A percentile compares a stretch with the other conserved stretches of the same genome.
These are phyloP conservation scores for Kwoniella bestiolae DNA, from an alignment of 768 basidiomycete species.

Conservation along the genomic window DNA sequence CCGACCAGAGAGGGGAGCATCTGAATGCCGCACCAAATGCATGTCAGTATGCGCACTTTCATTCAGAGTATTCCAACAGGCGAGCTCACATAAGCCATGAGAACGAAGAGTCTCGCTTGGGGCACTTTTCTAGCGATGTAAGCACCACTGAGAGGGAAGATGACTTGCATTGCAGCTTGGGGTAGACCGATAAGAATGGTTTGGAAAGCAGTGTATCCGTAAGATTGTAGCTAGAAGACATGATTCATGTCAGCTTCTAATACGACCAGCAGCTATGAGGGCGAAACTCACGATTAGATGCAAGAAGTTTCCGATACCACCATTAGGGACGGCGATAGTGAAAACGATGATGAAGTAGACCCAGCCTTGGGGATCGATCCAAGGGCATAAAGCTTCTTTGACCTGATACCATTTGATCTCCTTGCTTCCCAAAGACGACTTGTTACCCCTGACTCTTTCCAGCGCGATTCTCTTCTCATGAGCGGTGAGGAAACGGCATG, in stretches of 20 bases:
- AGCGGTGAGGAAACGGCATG: constrained; percentile 35
- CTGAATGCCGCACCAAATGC: not conserved
- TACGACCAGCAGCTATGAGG: not conserved
- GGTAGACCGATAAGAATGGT: constrained; percentile 45
- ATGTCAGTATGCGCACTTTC: too few species aligned
- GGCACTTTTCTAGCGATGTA: constrained; percentile 36
- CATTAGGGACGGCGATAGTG: constrained; percentile 37
- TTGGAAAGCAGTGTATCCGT: constrained; percentile 42
- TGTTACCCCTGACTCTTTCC: constrained; percentile 38
- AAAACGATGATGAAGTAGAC: constrained; percentile 34
- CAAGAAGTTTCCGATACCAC: constrained; percentile 41
- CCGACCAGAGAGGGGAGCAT: constrained; percentile 37
- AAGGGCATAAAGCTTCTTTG: constrained; percentile 35
- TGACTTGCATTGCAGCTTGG: constrained; percentile 40
- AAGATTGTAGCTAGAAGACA: constrained; percentile 27
- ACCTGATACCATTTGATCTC: constrained; percentile 42
- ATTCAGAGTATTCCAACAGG: too few species aligned
- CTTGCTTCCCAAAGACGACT: constrained; percentile 30
- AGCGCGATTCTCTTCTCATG: constrained; percentile 36
- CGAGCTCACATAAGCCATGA: constrained; percentile 32
- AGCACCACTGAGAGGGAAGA: constrained; percentile 40
- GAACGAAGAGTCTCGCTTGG: constrained; percentile 26
- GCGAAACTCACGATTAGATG: constrained; percentile 37
- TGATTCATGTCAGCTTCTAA: not conserved
- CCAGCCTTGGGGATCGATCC: constrained; percentile 45